Base-by-base conservation (phyloP, 2,329 filamentous ascomycete species). In the Botrytis byssoidea region DNA sequence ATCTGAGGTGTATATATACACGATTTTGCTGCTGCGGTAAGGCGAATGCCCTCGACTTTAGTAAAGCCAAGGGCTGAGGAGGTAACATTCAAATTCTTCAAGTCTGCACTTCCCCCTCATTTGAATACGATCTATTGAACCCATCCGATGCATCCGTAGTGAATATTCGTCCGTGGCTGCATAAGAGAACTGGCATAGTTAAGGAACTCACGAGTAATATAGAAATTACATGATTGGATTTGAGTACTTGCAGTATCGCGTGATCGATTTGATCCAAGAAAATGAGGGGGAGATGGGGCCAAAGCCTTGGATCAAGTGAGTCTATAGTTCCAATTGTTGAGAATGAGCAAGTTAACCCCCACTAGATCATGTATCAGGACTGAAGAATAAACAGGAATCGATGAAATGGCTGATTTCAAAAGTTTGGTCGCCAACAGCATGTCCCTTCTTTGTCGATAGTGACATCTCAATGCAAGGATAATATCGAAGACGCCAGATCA, bases 1-100 rank as follows among this genome's bases (percentile, higher is more conserved):
- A 57, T 68, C 35, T 16, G 55, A 57, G 66, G 35, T 42, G 66
- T 68, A 57, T 68, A 68, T 68, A 68, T 68, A 68, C 48, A 32
- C 16, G n/a, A 55, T 42, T 68, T 57, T 42, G 16, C 25, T 42
- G 48, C 35, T 51, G 35, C 42, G n/a, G 25, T 29, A 68, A 32
- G 16, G 16, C 18, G 48, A 68, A 68, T n/a, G 18, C 22, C 10
- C 37, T 57, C 9, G 18, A n/a, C 18, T 40, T 40, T 37, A 29
- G n/a, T 57, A 29, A 29, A 4, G 18, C 35, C 18, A 10, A 57
- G 35, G 12, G 18, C 25, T 57, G 66, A 57, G 35, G 48, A 35
- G 66, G 20, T 29, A 32, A 16, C 18, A 40, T 10, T 25, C 25
- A 68, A 32, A 68, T 4, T 32, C 18, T 40, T 22, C 48, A 42